Evolutionary conservation across 106 monocot genomes (phyloP).

Genomic region (Platanthera zijinensis): DNA sequence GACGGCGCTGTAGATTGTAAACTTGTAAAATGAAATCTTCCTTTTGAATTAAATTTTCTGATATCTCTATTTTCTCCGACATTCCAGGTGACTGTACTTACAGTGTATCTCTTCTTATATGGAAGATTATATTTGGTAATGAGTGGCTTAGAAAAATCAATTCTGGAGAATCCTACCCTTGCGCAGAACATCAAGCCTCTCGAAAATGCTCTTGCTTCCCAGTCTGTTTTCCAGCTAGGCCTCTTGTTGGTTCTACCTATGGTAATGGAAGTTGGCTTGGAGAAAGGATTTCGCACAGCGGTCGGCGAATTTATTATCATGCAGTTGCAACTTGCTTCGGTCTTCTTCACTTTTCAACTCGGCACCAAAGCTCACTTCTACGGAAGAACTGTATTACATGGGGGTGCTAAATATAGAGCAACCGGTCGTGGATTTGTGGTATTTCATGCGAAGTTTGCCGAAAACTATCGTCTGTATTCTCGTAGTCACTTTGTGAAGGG

Average conservation of each 20-base stretch:
- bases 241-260: conserved; percentile 77
- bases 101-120: conserved; percentile 84
- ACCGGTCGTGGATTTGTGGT: conserved; percentile 97
- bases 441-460: conserved; percentile 85
- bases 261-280: conserved; percentile 94
- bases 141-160: conserved; percentile 80
- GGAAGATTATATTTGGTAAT: conserved; percentile 79
- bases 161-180: conserved; percentile 50
- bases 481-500: conserved; percentile 96
- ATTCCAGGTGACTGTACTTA: conserved; percentile 81
- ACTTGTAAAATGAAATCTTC: background rate
- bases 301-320: conserved; percentile 85
- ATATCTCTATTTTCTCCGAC: background rate
- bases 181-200: conserved; percentile 56
- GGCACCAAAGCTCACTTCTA: conserved; percentile 92
- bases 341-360: conserved; percentile 91
- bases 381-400: conserved; percentile 82
- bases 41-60: background rate
- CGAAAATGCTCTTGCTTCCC: conserved; percentile 78
- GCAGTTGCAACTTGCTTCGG: conserved; percentile 88
- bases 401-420: conserved; percentile 83
- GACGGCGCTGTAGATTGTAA: background rate
- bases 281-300: conserved; percentile 85
- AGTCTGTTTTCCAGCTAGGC: conserved; percentile 83
- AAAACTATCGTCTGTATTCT: conserved; percentile 83